A percentile compares a stretch with the other conserved stretches of the same genome.
phyloP scores from a whole-genome alignment of 202 grass and related monocot species.

The Miscanthus sacchariflorus region DNA sequence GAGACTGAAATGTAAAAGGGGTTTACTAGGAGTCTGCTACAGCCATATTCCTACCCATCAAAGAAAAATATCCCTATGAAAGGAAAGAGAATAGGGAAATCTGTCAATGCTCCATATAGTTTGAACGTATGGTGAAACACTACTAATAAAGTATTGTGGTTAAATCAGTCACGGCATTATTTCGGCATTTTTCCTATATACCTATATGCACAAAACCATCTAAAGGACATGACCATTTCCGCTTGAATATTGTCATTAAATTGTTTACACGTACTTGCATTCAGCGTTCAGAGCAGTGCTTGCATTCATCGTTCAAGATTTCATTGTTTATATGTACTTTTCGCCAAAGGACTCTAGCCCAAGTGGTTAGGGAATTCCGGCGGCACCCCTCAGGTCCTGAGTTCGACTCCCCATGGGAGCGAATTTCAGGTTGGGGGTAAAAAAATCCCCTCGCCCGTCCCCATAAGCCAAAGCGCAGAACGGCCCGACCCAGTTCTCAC shows the following conservation, averaged over 20 bases:
- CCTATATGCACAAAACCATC: neutral
- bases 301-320: neutral
- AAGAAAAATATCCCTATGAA: neutral
- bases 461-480: too few species aligned
- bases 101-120: neutral
- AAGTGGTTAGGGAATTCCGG: too few species aligned
- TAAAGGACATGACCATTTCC: neutral
- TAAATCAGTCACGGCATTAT: neutral
- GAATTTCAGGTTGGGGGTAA: too few species aligned
- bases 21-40: neutral
- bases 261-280: neutral
- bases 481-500: too few species aligned
- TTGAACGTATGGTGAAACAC: neutral
- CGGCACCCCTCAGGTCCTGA: too few species aligned
- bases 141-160: neutral
- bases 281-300: neutral
- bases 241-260: neutral
- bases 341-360: neutral
- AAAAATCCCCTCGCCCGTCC: too few species aligned
- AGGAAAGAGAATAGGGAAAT: neutral
- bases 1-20: neutral
- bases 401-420: too few species aligned
- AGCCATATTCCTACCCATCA: neutral
- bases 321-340: neutral
- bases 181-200: neutral